Percentiles rank a stretch among this genome's conserved stretches.
These are phyloP conservation scores for Solanum acaule DNA, from an alignment of 257 asterid genomes.

Conservation along the genomic window DNA sequence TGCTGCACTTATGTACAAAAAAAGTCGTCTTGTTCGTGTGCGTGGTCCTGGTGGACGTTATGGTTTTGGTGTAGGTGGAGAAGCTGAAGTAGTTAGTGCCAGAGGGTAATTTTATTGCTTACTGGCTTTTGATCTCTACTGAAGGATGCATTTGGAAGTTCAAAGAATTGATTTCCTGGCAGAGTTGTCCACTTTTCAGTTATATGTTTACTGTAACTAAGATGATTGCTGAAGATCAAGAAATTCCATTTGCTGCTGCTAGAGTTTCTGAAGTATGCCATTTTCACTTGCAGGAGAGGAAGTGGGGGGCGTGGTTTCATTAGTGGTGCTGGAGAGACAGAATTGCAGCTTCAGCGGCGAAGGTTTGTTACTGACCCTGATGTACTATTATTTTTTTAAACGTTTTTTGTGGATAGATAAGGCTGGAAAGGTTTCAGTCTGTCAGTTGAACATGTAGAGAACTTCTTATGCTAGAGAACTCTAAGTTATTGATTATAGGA, in stretches of 20 bases:
- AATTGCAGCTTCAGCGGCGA: slow-evolving; percentile 92
- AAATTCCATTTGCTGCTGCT: not conserved
- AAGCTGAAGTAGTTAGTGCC: slow-evolving; percentile 95
- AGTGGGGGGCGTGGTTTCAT: slow-evolving; percentile 97
- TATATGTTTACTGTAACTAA: not conserved
- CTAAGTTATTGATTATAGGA: not conserved
- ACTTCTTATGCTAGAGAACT: not conserved
- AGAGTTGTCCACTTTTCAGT: not conserved
- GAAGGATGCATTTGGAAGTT: not conserved
- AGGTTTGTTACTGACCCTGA: slow-evolving; percentile 35
- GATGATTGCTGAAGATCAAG: not conserved
- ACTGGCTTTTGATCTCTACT: not conserved
- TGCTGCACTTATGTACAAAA: slow-evolving; percentile 94
- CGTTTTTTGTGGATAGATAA: not conserved
- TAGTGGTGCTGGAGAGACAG: slow-evolving; percentile 99
- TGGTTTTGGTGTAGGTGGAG: slow-evolving; percentile 77
- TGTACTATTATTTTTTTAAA: not conserved
- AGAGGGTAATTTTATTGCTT: slow-evolving; percentile 59
- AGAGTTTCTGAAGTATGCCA: slow-evolving; percentile 9
- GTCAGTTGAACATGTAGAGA: not conserved
- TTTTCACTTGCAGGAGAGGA: slow-evolving; percentile 79
- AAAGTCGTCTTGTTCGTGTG: slow-evolving; percentile 89
- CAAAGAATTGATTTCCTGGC: not conserved
- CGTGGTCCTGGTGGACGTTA: slow-evolving; percentile 76
- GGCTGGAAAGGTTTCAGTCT: not conserved